A percentile compares a stretch with the other conserved stretches of the same genome.
Evolutionary conservation across 2,329 filamentous ascomycete genomes (phyloP).

Genomic region (Penicillium brasilianum): DNA sequence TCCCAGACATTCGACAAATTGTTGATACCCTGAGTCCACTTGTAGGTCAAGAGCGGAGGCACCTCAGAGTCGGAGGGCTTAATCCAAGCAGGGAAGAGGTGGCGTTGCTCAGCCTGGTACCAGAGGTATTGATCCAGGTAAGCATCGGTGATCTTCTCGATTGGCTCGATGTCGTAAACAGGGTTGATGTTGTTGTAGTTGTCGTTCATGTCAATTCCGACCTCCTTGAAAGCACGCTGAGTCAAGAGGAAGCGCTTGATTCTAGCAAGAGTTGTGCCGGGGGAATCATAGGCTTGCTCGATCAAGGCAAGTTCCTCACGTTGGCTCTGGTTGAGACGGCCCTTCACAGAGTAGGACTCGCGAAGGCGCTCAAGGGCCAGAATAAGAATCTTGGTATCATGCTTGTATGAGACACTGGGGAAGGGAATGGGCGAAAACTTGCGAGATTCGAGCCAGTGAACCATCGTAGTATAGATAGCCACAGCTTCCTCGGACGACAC

Average conservation of each 20-base stretch:
- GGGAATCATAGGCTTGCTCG: slow-evolving; percentile 97
- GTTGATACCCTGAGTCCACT: slow-evolving; percentile 99
- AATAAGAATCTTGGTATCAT: slow-evolving; percentile 98
- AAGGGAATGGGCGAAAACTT: slow-evolving; percentile 99
- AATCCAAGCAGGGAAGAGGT: slow-evolving; percentile 98
- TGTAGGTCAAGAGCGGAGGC: slow-evolving; percentile 90
- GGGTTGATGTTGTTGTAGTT: slow-evolving; percentile 99
- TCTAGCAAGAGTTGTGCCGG: slow-evolving; percentile 89
- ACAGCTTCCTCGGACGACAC: slow-evolving; percentile 98
- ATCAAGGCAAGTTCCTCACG: slow-evolving; percentile 95
- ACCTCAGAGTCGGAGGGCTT: slow-evolving; percentile 99
- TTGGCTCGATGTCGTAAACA: slow-evolving; percentile 97
- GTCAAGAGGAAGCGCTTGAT: slow-evolving; percentile 98
- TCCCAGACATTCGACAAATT: slow-evolving; percentile 96
- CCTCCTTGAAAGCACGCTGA: slow-evolving; percentile 97
- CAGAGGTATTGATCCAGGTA: slow-evolving; percentile 98
- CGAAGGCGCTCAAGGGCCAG: slow-evolving; percentile 89
- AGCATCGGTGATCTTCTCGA: slow-evolving; percentile 98
- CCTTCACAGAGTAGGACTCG: slow-evolving; percentile 97
- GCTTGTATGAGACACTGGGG: slow-evolving; percentile 98
- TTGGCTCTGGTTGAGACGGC: slow-evolving; percentile 93
- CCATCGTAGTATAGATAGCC: slow-evolving; percentile 97
- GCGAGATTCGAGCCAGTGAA: slow-evolving; percentile 97
- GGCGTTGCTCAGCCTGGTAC: slow-evolving; percentile 97
- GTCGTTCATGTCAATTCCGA: slow-evolving; percentile 99